Evolutionary conservation across 441 rosid genomes (phyloP), one percentile per base, ranked within the genome.

Genomic region (Gossypium gossypioides): DNA sequence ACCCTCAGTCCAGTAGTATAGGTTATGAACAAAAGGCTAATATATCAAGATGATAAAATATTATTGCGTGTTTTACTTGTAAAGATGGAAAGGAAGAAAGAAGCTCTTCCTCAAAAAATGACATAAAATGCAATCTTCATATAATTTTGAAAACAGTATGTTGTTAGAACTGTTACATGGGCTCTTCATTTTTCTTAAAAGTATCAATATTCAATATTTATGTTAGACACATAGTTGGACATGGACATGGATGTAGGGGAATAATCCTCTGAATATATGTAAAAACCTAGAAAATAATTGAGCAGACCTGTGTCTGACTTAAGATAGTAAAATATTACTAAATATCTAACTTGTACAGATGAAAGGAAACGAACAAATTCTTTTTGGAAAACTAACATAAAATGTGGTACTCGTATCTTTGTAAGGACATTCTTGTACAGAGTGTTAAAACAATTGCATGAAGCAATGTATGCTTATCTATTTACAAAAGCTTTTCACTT

Each of bases 301-400:
- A n/a, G 7, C 19, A n/a, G 19, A 4, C 19, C 55, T 50, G 55
- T 50, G 55, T 50, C 19, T n/a, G 21, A 50, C 54, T 34, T 7
- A 66, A 22, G 37, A 46, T 4, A 2, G 3, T n/a, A 32, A 27
- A 27, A 50, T 27, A 51, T 16, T n/a, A 4, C 9, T 21, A 46
- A 44, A 8, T 32, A 21, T 21, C 22, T 19, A 19, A 55, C 59
- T 55, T 55, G 12, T 55, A 8, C 29, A 8, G 59, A 55, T 55
- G 59, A 55, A 55, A 55, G 22, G 61, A 10, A 55, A 69, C 21
- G 54, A 69, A 69, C 63, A 68, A 68, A 69, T 42, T 27, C 71
- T 4, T 25, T 4, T 7, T 48, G 1, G 6, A 18, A 12, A 40
- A 22, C 2, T 21, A 22, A 32, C 54, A 6, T 55, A 19, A 37